Percentiles rank a stretch among this genome's conserved stretches.
These are phyloP conservation scores for Daldinia childiae DNA, from an alignment of 495 filamentous ascomycete genomes.

Conservation along the genomic window DNA sequence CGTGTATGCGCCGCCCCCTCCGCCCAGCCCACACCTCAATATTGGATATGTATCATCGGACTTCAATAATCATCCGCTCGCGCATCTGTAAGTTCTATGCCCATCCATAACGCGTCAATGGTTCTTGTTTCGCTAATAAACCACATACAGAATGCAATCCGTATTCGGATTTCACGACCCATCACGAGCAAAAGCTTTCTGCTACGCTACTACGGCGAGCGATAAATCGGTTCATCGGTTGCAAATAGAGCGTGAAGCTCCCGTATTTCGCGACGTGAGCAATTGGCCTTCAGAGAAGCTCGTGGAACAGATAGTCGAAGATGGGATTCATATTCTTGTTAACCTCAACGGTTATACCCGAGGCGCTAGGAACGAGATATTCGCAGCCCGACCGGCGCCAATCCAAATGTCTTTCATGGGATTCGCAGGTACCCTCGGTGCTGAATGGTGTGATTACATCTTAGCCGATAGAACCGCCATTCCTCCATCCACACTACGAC, in stretches of 20 bases:
- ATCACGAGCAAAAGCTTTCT: conserved; percentile 80
- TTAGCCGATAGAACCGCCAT: conserved; percentile 90
- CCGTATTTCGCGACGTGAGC: conserved; percentile 89
- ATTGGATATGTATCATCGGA: conserved; percentile 98
- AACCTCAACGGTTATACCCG: conserved; percentile 98
- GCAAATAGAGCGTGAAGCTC: conserved; percentile 94
- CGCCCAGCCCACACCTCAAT: conserved; percentile 82
- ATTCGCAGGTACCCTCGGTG: conserved; percentile 94
- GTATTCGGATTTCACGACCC: conserved; percentile 93
- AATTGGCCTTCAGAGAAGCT: conserved; percentile 85
- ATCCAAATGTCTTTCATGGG: conserved; percentile 99
- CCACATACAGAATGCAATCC: conserved; percentile 80
- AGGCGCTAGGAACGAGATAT: conserved; percentile 96
- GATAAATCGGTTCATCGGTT: conserved; percentile 91
- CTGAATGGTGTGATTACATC: conserved; percentile 99
- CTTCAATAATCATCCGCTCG: conserved; percentile 98
- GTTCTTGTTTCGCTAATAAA: conserved; percentile 10
- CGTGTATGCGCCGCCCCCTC: conserved; percentile 83
- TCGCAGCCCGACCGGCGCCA: conserved; percentile 92
- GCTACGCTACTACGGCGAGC: conserved; percentile 95
- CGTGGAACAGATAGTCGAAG: conserved; percentile 89
- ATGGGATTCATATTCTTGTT: conserved; percentile 94
- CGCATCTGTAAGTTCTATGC: conserved; percentile 69
- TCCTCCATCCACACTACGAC: conserved; percentile 81
- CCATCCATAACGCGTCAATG: background rate